A percentile compares a stretch with the other conserved stretches of the same genome.
These are phyloP conservation scores for Hygrocybe punicea DNA, from an alignment of 768 basidiomycete genomes.

Conservation along the genomic window DNA sequence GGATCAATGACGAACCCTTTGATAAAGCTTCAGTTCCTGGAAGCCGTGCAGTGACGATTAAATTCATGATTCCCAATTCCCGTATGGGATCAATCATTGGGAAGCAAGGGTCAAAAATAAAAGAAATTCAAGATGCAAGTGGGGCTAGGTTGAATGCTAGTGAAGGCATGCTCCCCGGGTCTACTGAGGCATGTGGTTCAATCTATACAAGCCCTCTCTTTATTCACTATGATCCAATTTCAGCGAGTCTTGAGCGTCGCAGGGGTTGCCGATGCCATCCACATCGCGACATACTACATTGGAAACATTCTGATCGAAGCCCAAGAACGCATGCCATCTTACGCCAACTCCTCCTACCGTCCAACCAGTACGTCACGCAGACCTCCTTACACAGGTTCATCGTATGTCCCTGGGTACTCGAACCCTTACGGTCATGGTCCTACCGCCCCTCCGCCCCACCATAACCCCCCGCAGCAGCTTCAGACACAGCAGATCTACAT, in stretches of 20 bases:
- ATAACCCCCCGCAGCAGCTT: conserved; percentile 65
- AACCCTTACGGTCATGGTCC: conserved; percentile 43
- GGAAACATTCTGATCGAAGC: conserved; percentile 96
- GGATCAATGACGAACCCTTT: conserved; percentile 99
- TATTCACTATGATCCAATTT: conserved; percentile 15
- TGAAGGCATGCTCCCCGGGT: conserved; percentile 97
- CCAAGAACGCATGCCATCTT: conserved; percentile 75
- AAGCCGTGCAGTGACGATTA: conserved; percentile 97
- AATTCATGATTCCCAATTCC: conserved; percentile 99
- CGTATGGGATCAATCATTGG: conserved; percentile 99
- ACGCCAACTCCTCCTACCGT: conserved; percentile 62
- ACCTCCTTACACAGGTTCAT: conserved; percentile 42
- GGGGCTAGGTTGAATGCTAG: conserved; percentile 95
- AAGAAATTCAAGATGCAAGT: conserved; percentile 98
- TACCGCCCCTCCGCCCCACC: conserved; percentile 39
- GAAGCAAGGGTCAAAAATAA: conserved; percentile 96
- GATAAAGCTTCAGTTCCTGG: conserved; percentile 97
- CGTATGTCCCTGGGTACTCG: conserved; percentile 68
- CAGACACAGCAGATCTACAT: conserved; percentile 99
- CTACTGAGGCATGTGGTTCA: conserved; percentile 78
- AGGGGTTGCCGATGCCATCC: conserved; percentile 97
- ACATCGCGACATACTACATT: conserved; percentile 99
- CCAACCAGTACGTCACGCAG: conserved; percentile 58
- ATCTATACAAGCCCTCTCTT: conserved; percentile 7
- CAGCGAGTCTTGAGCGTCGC: conserved; percentile 97